Evolutionary conservation across 2,329 filamentous ascomycete species (phyloP).

Genomic region (Malbranchea cinnamomea): DNA sequence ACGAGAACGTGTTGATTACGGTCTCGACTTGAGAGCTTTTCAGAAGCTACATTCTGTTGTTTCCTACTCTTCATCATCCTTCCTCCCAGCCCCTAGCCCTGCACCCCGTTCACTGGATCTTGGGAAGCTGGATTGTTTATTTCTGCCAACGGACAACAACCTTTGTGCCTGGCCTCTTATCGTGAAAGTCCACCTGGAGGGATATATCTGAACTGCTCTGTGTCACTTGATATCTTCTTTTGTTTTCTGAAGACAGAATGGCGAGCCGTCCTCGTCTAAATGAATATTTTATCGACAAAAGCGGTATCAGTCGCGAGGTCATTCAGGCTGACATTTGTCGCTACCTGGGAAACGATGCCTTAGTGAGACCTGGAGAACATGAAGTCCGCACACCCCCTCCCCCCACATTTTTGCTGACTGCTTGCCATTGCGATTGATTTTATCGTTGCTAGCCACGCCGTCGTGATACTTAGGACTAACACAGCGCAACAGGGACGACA

Average conservation of each 20-base stretch:
- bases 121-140: no score
- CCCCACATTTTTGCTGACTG: constrained; percentile 8
- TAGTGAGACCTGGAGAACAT: constrained; percentile 59
- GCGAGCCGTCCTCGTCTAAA: constrained; percentile 38
- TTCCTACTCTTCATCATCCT: no score
- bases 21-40: no score
- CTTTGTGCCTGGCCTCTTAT: no score
- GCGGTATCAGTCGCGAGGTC: constrained; percentile 70
- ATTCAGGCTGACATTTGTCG: constrained; percentile 75
- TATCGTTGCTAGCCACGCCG: no score
- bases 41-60: no score
- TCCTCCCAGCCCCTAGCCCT: no score
- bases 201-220: constrained; percentile 4
- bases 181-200: no score
- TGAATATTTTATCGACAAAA: constrained; percentile 66
- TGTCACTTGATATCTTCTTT: constrained; percentile 7
- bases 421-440: constrained; percentile 3
- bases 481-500: constrained; percentile 43
- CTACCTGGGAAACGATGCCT: constrained; percentile 68
- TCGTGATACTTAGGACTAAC: constrained; percentile 20
- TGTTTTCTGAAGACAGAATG: constrained; percentile 21
- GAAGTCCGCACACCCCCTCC: constrained; percentile 39
- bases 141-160: no score
- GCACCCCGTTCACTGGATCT: no score
- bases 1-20: no score